Conservation (phyloP, 306 rosid species). For the Morella rubra region DNA sequence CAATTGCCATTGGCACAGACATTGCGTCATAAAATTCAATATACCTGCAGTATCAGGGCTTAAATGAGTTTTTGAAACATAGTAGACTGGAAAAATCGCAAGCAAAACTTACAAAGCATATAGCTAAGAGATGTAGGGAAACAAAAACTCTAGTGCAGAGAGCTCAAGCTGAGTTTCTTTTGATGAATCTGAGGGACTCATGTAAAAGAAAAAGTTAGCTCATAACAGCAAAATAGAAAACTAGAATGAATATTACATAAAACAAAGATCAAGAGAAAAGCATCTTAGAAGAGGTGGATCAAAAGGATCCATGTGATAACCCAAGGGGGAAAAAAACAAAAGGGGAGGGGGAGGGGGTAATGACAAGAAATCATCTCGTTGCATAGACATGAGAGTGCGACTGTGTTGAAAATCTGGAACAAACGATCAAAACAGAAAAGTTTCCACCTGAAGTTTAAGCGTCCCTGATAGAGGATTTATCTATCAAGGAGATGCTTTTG, state of each 20-base stretch:
- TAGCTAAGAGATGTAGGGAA: conserved; percentile 74
- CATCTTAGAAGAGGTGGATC: conserved; percentile 27
- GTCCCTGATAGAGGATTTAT: neutral
- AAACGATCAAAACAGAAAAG: neutral
- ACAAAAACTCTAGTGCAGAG: conserved; percentile 83
- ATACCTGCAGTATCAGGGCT: conserved; percentile 76
- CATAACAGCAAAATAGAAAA: conserved; percentile 39
- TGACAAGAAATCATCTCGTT: neutral
- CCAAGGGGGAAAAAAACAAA: too few species aligned
- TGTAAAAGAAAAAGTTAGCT: conserved; percentile 70
- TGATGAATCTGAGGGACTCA: conserved; percentile 73
- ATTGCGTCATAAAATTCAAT: conserved; percentile 96
- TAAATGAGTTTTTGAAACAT: conserved; percentile 52
- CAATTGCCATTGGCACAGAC: conserved; percentile 99
- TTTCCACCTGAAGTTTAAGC: neutral
- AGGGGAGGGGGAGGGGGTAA: neutral
- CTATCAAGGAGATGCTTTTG: conserved; percentile 16
- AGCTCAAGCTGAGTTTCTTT: conserved; percentile 92
- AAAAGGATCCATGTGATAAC: conserved; percentile 6
- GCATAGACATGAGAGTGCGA: neutral
- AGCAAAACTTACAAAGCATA: conserved; percentile 78
- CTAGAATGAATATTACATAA: conserved; percentile 27
- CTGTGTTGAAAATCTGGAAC: too few species aligned
- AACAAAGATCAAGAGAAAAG: conserved; percentile 25
- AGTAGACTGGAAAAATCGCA: conserved; percentile 27